Percentiles rank a stretch among this genome's conserved stretches.
Conservation (phyloP, 2,329 filamentous ascomycete species). For the Stenocarpella maydis region DNA sequence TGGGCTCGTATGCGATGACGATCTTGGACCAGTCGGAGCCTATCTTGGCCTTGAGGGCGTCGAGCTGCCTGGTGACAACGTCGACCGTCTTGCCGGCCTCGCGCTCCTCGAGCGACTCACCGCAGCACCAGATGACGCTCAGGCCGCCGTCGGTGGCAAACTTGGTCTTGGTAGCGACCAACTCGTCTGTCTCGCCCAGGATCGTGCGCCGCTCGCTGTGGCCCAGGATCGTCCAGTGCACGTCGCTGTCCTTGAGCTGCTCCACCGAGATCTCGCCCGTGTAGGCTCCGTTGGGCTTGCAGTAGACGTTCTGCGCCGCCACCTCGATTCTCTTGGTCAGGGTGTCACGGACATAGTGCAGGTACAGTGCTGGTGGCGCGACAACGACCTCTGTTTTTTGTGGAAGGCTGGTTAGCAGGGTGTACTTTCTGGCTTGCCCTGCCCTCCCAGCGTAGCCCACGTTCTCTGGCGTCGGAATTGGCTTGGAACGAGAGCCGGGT, state of each 20-base stretch:
- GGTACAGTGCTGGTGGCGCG: slow-evolving; percentile 89
- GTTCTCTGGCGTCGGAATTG: not conserved
- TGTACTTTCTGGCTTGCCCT: not conserved
- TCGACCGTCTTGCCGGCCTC: slow-evolving; percentile 86
- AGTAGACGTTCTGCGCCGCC: slow-evolving; percentile 95
- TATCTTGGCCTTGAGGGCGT: slow-evolving; percentile 76
- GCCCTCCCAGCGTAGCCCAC: not conserved
- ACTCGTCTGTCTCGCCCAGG: slow-evolving; percentile 83
- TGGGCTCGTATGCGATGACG: slow-evolving; percentile 97
- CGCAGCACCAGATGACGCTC: slow-evolving; percentile 95
- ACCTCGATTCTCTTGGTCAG: slow-evolving; percentile 81
- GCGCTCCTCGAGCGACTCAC: slow-evolving; percentile 92
- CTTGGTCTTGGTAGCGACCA: slow-evolving; percentile 95
- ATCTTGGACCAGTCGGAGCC: slow-evolving; percentile 87
- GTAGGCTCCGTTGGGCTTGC: slow-evolving; percentile 96
- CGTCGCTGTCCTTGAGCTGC: slow-evolving; percentile 87
- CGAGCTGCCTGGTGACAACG: slow-evolving; percentile 85
- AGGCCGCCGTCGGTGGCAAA: slow-evolving; percentile 86
- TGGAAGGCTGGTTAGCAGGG: slow-evolving; percentile 17
- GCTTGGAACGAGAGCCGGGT: not conserved
- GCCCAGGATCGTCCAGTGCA: slow-evolving; percentile 90
- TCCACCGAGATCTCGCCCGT: slow-evolving; percentile 94
- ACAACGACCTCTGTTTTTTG: slow-evolving; percentile 87
- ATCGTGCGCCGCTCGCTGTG: slow-evolving; percentile 96
- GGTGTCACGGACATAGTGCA: slow-evolving; percentile 83